Percentiles rank a stretch among this genome's conserved stretches.
phyloP scores from a whole-genome alignment of 352 stramenopile species.

The Pythium monospermum region DNA sequence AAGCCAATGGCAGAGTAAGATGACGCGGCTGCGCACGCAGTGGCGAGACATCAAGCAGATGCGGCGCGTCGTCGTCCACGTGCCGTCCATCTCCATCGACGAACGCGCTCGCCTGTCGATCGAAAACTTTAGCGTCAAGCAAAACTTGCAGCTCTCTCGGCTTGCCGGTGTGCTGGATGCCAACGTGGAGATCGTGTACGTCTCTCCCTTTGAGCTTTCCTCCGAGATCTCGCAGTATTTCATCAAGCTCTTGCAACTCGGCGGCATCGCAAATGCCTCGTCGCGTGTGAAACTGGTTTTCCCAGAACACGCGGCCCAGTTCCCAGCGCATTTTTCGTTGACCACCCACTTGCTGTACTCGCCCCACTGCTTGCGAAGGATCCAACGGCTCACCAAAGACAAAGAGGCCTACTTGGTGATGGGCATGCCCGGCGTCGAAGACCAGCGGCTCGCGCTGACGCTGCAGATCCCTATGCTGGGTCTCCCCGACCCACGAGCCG shows the following conservation, averaged over 20 bases:
- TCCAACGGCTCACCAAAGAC: slow-evolving; percentile 46
- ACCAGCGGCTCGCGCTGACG: slow-evolving; percentile 71
- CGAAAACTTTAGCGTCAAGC: slow-evolving; percentile 63
- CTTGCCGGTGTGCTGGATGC: slow-evolving; percentile 64
- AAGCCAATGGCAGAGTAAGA: slow-evolving; percentile 38
- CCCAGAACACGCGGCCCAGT: slow-evolving; percentile 75
- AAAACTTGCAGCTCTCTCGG: slow-evolving; percentile 82
- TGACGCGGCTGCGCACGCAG: slow-evolving; percentile 38
- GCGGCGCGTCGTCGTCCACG: slow-evolving; percentile 69
- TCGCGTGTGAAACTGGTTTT: slow-evolving; percentile 76
- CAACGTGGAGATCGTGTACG: slow-evolving; percentile 86
- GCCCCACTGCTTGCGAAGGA: slow-evolving; percentile 63
- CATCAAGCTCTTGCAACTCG: slow-evolving; percentile 81
- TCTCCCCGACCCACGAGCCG: slow-evolving; percentile 32
- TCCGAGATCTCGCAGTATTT: slow-evolving; percentile 76
- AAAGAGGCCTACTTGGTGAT: slow-evolving; percentile 79
- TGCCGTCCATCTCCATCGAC: slow-evolving; percentile 76
- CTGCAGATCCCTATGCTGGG: slow-evolving; percentile 79
- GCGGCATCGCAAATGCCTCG: slow-evolving; percentile 46
- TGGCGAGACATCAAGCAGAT: slow-evolving; percentile 47
- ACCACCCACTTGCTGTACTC: slow-evolving; percentile 82
- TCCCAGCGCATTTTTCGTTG: slow-evolving; percentile 81
- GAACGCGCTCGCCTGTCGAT: slow-evolving; percentile 57
- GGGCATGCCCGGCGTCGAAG: slow-evolving; percentile 65
- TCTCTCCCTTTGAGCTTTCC: slow-evolving; percentile 76